A percentile compares a stretch with the other conserved stretches of the same genome.
Conservation (phyloP, 106 monocot genomes). For the Iris macrosiphon region DNA sequence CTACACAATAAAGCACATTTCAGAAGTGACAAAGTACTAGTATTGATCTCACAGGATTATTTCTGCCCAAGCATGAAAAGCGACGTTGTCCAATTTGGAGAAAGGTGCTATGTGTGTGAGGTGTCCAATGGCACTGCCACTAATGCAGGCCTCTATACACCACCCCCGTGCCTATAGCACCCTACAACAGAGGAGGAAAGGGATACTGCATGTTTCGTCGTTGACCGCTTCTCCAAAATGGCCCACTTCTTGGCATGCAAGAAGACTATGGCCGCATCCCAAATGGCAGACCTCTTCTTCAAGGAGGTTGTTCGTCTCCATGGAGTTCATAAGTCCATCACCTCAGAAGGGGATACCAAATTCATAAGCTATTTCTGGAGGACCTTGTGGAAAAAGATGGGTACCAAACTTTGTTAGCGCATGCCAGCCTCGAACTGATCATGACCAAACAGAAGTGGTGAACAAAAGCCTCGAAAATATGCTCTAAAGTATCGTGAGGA, state of each 20-base stretch:
- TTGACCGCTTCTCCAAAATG: slow-evolving; percentile 15
- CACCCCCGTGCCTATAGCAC: not conserved
- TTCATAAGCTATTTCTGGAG: slow-evolving; percentile 5
- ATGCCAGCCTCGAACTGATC: not conserved
- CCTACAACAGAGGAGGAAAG: not conserved
- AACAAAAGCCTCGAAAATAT: not conserved
- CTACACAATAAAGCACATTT: too few species aligned
- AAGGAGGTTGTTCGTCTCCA: not conserved
- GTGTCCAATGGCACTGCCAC: not conserved
- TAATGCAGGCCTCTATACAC: slow-evolving; percentile 4
- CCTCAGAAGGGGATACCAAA: not conserved
- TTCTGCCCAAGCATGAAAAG: too few species aligned
- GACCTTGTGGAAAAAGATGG: not conserved
- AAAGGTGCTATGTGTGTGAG: slow-evolving; percentile 1
- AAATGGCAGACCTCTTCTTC: slow-evolving; percentile 1
- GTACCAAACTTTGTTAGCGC: not conserved
- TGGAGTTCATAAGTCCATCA: slow-evolving; percentile 8
- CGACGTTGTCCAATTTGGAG: not conserved
- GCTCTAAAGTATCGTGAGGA: not conserved
- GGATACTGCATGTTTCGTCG: slow-evolving; percentile 6
- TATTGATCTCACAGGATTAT: too few species aligned
- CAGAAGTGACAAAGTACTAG: not conserved
- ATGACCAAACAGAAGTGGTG: not conserved
- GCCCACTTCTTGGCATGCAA: slow-evolving; percentile 9
- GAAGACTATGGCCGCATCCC: not conserved